phyloP scores from a whole-genome alignment of 2,329 filamentous ascomycete species.

The Trichoderma atroviride region DNA sequence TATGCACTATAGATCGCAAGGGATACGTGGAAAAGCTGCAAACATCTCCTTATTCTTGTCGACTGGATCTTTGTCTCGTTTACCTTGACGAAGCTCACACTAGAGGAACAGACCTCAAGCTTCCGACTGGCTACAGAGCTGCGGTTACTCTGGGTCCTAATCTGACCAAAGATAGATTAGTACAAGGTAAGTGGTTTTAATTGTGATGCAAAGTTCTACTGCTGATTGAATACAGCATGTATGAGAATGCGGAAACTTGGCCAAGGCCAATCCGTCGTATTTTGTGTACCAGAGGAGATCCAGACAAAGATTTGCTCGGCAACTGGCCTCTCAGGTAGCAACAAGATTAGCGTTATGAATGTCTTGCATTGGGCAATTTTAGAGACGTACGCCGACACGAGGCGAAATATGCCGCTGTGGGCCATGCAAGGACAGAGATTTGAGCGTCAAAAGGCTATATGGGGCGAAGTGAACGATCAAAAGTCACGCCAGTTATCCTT shows the following conservation, averaged over 20 bases:
- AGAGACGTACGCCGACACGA: constrained; percentile 57
- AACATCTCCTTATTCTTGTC: constrained; percentile 59
- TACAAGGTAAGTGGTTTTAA: constrained; percentile 69
- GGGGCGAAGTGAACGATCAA: constrained; percentile 29
- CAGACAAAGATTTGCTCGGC: constrained; percentile 48
- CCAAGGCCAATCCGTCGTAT: constrained; percentile 65
- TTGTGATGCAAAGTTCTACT: constrained; percentile 61
- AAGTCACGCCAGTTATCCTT: background rate
- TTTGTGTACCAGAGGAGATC: constrained; percentile 63
- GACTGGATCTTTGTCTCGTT: constrained; percentile 61
- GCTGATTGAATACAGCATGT: constrained; percentile 62
- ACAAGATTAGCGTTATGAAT: constrained; percentile 38
- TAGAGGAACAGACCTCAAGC: constrained; percentile 65
- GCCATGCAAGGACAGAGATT: constrained; percentile 60
- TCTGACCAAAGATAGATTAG: constrained; percentile 67
- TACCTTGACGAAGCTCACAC: constrained; percentile 73
- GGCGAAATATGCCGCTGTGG: constrained; percentile 60
- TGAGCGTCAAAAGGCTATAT: constrained; percentile 45
- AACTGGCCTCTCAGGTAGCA: constrained; percentile 49
- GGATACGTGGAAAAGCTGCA: constrained; percentile 52
- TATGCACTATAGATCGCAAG: constrained; percentile 37
- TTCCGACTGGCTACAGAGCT: constrained; percentile 61
- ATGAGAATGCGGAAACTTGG: constrained; percentile 74
- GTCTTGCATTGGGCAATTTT: constrained; percentile 62
- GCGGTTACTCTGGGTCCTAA: constrained; percentile 66